Evolutionary conservation across 2,329 filamentous ascomycete genomes (phyloP), one percentile per base, ranked within the genome.

Genomic region (Sordariomycetes sp.): DNA sequence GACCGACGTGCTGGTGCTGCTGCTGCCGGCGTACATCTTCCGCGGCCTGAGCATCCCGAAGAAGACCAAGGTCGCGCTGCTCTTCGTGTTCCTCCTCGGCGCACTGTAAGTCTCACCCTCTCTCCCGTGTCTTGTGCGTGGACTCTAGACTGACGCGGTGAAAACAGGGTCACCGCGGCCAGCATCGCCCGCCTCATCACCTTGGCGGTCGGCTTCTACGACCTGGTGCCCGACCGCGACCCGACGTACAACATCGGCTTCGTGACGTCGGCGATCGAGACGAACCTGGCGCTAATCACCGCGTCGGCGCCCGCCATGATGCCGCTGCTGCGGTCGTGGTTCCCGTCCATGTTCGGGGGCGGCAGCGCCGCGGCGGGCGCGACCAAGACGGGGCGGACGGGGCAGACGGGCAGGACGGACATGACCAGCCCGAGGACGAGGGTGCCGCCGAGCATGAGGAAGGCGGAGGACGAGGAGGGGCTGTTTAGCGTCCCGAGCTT

Each of bases 21-120:
- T 65, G 0, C 62, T 77, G 18, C 74, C 74, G 0, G 68, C 75
- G 35, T 70, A 67, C 62, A 71, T 76, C 32, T 76, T 77, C 57
- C 55, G 71, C 10, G 68, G 67, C 4, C 64, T 76, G 18, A 73
- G 71, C 40, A 74, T 76, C 63, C 66, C 68, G 6, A 64, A 61
- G 22, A 68, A 65, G 35, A 67, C 69, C 14, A 75, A 75, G 60
- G 62, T 72, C 14, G 72, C 71, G 1, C 61, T 76, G 4, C 67
- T 76, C 48, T 61, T 67, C 11, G 69, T 76, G 6, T 76, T 76
- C 58, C 60, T 70, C 3, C 60, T 75, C 6, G 74, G 74, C 37
- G 64, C 61, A 14, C 58, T 72, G 71, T 73, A 60, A 68, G 71
- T 53, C 5, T 11, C 34, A n/a, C 11, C 43, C 20, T 8, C 46